A percentile compares a stretch with the other conserved stretches of the same genome.
Evolutionary conservation across 2,329 filamentous ascomycete genomes (phyloP).

Genomic region (Stagonosporopsis chrysanthemi): DNA sequence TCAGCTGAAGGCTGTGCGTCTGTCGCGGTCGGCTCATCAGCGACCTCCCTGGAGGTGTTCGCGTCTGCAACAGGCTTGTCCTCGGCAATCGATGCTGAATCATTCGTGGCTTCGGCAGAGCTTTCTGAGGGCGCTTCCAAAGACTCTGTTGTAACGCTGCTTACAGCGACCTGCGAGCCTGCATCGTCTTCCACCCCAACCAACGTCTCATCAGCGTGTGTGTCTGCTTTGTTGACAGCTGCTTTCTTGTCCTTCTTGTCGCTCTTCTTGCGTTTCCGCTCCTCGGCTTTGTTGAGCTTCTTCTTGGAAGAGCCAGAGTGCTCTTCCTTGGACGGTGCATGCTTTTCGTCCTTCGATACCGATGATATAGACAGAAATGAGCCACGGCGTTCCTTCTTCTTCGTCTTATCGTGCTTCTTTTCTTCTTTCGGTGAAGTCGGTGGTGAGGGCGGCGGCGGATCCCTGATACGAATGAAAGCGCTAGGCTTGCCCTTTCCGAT

Average conservation of each 20-base stretch:
- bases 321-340: slow-evolving; percentile 18
- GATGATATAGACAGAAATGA: slow-evolving; percentile 31
- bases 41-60: not conserved
- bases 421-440: slow-evolving; percentile 38
- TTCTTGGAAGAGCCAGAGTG: slow-evolving; percentile 24
- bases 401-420: slow-evolving; percentile 35
- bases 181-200: slow-evolving; percentile 26
- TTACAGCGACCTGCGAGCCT: slow-evolving; percentile 13
- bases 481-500: slow-evolving; percentile 40
- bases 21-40: not conserved
- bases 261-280: slow-evolving; percentile 38
- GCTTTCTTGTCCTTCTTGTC: slow-evolving; percentile 30
- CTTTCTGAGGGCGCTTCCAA: not conserved
- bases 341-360: slow-evolving; percentile 22
- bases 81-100: not conserved
- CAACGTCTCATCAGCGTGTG: slow-evolving; percentile 19
- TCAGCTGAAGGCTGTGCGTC: not conserved
- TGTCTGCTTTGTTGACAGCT: slow-evolving; percentile 10
- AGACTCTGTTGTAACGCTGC: not conserved
- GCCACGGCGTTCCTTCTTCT: slow-evolving; percentile 34
- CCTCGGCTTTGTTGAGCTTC: slow-evolving; percentile 37
- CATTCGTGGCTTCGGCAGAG: not conserved
- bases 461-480: slow-evolving; percentile 44
- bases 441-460: slow-evolving; percentile 29
- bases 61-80: not conserved